Evolutionary conservation across 1,284 basidiomycete species (phyloP), one percentile per base, ranked within the genome.

Genomic region (Puccinia coronata): DNA sequence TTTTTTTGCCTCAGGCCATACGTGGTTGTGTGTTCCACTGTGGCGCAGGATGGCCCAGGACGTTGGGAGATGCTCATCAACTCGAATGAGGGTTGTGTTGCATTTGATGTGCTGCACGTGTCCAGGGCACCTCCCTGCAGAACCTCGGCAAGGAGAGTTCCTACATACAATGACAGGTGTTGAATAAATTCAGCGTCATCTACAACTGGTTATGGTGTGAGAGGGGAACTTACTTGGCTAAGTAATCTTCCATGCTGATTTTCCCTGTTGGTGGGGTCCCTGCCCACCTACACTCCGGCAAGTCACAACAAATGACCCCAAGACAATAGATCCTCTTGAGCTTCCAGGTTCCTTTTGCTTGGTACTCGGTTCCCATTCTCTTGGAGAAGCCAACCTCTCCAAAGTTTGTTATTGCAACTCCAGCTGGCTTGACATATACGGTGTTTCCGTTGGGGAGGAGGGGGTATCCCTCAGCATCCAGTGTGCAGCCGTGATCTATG

Each of bases 321-420:
- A n/a, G n/a, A n/a, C 49, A 43, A 18, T 23, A n/a, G 18, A 72
- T 47, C 0, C 34, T 0, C 34, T 28, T 14, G 16, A 49, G 28
- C 20, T 51, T 51, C 39, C 70, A 72, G 16, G 23, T 2, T 23
- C 43, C 25, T 23, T 55, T 55, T 28, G 31, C 2, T 31, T 16
- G 36, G 14, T 57, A 39, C 20, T 51, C 28, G 34, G 11, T 25
- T 20, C 51, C 25, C 39, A 25, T 70, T 6, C 25, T 8, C 25
- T 70, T 70, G 11, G 67, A 31, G 49, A 73, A 73, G 4, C 43
- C 71, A 4, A 73, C 41, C 18, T 72, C 6, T 6, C 70, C 70
- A 51, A 28, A 20, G n/a, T n/a, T n/a, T n/a, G n/a, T n/a, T n/a
- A n/a, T n/a, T n/a, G n/a, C n/a, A n/a, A n/a, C n/a, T n/a, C 34